phyloP scores from a whole-genome alignment of 2,329 filamentous ascomycete genomes.

The Fusarium euwallaceae region DNA sequence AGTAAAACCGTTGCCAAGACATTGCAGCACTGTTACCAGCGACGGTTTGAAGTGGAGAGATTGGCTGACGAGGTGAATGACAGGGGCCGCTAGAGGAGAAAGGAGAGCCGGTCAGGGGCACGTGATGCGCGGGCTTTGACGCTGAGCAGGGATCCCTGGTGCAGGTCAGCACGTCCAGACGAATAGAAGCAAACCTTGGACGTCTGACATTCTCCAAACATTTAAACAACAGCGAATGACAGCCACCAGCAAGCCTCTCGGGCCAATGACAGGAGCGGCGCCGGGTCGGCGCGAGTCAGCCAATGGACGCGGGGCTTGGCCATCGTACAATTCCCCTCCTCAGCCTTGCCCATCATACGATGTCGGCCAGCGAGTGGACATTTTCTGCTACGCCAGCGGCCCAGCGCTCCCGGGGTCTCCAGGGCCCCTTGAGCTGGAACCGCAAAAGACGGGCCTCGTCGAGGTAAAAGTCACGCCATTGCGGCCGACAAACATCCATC shows the following conservation, averaged over 20 bases:
- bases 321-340: slow-evolving; percentile 51
- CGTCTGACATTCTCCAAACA: slow-evolving; percentile 20
- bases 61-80: slow-evolving; percentile 16
- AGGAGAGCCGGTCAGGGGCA: slow-evolving; percentile 5
- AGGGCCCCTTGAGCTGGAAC: slow-evolving; percentile 44
- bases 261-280: slow-evolving; percentile 30
- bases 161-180: slow-evolving; percentile 3
- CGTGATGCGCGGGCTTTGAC: slow-evolving; percentile 14
- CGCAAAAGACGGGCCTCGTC: slow-evolving; percentile 41
- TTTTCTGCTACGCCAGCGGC: slow-evolving; percentile 48
- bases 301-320: slow-evolving; percentile 42
- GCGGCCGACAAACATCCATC: slow-evolving; percentile 48
- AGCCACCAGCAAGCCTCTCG: slow-evolving; percentile 10
- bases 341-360: slow-evolving; percentile 58
- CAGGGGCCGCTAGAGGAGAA: slow-evolving; percentile 9
- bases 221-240: slow-evolving; percentile 29
- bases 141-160: background rate
- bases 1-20: slow-evolving; percentile 40
- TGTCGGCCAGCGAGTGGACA: slow-evolving; percentile 45
- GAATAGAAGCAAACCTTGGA: slow-evolving; percentile 29
- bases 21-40: background rate
- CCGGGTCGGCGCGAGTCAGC: slow-evolving; percentile 30
- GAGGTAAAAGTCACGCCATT: slow-evolving; percentile 49
- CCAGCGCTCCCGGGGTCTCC: slow-evolving; percentile 38
- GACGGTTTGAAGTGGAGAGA: background rate